Percentiles rank a stretch among this genome's conserved stretches.
phyloP scores from a whole-genome alignment of 139 green algal genomes.

The Tetraselmis chui region DNA sequence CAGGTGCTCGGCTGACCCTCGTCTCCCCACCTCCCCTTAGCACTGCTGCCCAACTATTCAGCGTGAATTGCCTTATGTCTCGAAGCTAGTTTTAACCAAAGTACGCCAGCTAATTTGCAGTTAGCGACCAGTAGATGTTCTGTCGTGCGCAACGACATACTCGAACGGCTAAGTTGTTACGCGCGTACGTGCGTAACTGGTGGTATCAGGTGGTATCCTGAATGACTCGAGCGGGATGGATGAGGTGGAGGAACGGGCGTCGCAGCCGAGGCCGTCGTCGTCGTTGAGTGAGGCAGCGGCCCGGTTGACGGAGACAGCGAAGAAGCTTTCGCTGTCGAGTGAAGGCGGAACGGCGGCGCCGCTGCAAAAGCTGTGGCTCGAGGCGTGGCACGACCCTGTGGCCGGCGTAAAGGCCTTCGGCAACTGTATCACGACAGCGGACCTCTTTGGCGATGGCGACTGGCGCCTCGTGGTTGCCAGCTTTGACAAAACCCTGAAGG shows the following conservation, averaged over 20 bases:
- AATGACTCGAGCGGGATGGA: no score
- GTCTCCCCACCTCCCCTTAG: no score
- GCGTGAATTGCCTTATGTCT: no score
- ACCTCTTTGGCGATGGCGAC: slow-evolving; percentile 63
- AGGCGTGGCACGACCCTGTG: slow-evolving; percentile 38
- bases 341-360: neutral
- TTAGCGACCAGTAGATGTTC: no score
- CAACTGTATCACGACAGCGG: slow-evolving; percentile 39
- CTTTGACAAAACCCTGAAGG: slow-evolving; percentile 58
- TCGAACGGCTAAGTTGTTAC: no score
- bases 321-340: neutral
- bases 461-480: slow-evolving; percentile 57
- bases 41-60: no score
- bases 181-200: no score
- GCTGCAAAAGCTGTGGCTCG: slow-evolving; percentile 22
- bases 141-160: no score
- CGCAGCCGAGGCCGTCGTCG: neutral
- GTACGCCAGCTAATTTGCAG: no score
- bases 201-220: no score
- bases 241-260: neutral
- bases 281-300: neutral
- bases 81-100: no score
- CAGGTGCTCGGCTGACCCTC: no score
- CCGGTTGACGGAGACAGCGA: neutral
- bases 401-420: slow-evolving; percentile 42